Base-by-base conservation (phyloP, 805 yeast species). In the Brettanomyces naardenensis region DNA sequence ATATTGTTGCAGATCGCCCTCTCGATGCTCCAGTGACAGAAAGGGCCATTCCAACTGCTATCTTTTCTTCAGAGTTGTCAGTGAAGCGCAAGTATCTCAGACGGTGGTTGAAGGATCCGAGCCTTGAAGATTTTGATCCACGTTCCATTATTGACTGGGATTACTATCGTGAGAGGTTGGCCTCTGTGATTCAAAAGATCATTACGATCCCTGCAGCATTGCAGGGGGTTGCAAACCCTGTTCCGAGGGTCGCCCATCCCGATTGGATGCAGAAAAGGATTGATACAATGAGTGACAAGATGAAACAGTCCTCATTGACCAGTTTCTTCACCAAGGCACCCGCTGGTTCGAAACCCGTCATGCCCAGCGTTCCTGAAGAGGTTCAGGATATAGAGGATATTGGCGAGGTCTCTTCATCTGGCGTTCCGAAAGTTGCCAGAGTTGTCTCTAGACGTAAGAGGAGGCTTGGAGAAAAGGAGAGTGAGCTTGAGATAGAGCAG, bases 171-270 rank as follows among this genome's bases (percentile, higher is more conserved):
- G 96, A 87, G 51, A 76, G 99, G 51, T 69, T 92, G 26, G 94
- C 90, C 0, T 87, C 95, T 2, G 95, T 89, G 5, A 78, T 94
- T 31, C 96, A 89, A 57, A 92, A 94, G 61, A 87, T 92, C 50
- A 85, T 92, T 48, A 83, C 96, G 0, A 90, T 92, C 47, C 99
- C 99, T 2, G 99, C 99, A 4, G 97, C 97, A 5, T 66, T 90
- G 38, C 98, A 92, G 62, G 76, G 77, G 37, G 75, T 90, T 14
- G 61, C 67, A 11, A 94, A 92, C 52, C 99, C 99, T 0, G 97
- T 94, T 31, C 97, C 97, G 4, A 68, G 97, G 48, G 90, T 94
- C 5, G 74, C 75, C 4, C 97, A 90, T 52, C 99, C 99, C 0
- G 92, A 81, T 22, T 92, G 99, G 99, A 66, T 92, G 39, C 72